phyloP scores from a whole-genome alignment of 2,329 filamentous ascomycete species.

The Aspergillus carbonarius region DNA sequence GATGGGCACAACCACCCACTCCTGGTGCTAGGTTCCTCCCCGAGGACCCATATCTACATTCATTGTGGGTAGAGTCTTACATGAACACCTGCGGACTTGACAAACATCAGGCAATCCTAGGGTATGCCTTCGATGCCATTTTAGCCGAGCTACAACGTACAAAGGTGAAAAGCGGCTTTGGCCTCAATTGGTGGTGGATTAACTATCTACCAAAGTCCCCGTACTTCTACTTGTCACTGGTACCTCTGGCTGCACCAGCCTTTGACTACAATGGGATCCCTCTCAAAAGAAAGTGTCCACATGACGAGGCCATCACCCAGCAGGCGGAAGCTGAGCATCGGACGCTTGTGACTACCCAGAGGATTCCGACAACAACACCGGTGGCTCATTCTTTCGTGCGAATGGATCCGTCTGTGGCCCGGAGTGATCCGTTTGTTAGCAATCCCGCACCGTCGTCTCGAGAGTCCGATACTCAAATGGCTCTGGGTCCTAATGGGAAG shows the following conservation, averaged over 20 bases:
- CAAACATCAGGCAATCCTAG: not conserved
- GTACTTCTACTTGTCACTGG: not conserved
- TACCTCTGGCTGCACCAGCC: not conserved
- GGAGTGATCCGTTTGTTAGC: not conserved
- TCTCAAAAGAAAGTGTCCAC: not conserved
- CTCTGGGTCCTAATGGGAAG: not conserved
- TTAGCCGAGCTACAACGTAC: not conserved
- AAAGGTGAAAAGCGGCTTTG: not conserved
- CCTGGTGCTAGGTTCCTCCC: not conserved
- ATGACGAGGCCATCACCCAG: not conserved
- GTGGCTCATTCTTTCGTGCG: not conserved
- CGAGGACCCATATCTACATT: not conserved
- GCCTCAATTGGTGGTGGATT: not conserved
- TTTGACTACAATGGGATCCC: not conserved
- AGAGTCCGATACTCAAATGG: not conserved
- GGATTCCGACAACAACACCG: not conserved
- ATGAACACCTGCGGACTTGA: not conserved
- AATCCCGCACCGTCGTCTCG: not conserved
- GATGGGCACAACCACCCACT: constrained; percentile 7
- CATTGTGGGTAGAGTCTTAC: not conserved
- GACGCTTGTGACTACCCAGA: not conserved
- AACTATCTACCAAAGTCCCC: not conserved
- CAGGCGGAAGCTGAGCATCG: not conserved
- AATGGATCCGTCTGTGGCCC: not conserved
- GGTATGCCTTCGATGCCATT: not conserved